A percentile compares a stretch with the other conserved stretches of the same genome.
Evolutionary conservation across 352 stramenopile species (phyloP).

Genomic region (Peronospora belbahrii): DNA sequence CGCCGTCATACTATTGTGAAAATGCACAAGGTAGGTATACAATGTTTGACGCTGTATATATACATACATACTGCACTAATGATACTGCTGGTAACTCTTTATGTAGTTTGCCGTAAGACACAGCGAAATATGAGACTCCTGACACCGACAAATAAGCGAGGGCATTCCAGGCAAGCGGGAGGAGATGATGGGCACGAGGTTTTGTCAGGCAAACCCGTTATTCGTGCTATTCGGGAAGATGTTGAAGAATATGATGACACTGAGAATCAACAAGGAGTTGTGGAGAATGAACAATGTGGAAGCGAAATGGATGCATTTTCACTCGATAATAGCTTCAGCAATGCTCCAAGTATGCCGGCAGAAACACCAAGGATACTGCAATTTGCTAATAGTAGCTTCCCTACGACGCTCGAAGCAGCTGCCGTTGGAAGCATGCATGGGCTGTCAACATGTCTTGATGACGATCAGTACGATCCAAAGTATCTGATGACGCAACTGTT

Average conservation of each 20-base stretch:
- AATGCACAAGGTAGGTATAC: slow-evolving; percentile 29
- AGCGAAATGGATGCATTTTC: slow-evolving; percentile 26
- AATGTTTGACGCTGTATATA: not conserved
- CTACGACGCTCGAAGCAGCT: not conserved
- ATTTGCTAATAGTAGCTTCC: slow-evolving; percentile 2
- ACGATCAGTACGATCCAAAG: slow-evolving; percentile 40
- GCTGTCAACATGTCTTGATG: not conserved
- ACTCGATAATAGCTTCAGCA: slow-evolving; percentile 13
- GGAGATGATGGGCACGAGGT: slow-evolving; percentile 23
- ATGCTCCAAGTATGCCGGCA: not conserved
- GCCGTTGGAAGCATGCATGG: not conserved
- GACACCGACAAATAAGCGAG: slow-evolving; percentile 1
- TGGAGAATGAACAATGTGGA: slow-evolving; percentile 1
- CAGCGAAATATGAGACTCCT: not conserved
- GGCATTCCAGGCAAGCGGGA: slow-evolving; percentile 17
- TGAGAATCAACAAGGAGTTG: not conserved
- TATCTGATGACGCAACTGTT: slow-evolving; percentile 84
- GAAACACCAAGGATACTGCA: slow-evolving; percentile 3
- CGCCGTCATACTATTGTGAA: slow-evolving; percentile 73
- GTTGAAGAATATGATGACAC: slow-evolving; percentile 19
- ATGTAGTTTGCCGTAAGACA: slow-evolving; percentile 12
- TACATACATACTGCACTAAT: slow-evolving; percentile 8
- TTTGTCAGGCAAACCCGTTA: slow-evolving; percentile 6
- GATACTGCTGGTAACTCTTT: not conserved
- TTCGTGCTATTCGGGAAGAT: slow-evolving; percentile 23